Percentiles rank a stretch among this genome's conserved stretches.
These are phyloP conservation scores for Lithospermum erythrorhizon DNA, from an alignment of 257 asterid genomes.

Conservation along the genomic window DNA sequence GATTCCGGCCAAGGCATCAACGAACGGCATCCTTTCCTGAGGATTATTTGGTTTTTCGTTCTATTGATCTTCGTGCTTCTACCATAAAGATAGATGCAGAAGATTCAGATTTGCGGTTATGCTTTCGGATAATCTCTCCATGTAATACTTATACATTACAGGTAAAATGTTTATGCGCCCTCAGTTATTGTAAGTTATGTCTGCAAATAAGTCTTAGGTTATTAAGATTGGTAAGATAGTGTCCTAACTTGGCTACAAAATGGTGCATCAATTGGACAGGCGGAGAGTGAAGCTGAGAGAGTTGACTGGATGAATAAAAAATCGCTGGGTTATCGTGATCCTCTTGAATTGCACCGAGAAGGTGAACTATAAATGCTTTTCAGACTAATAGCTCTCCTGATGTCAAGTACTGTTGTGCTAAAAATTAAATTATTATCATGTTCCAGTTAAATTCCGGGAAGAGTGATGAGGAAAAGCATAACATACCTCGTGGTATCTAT, in stretches of 20 bases:
- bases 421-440: not conserved
- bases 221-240: not conserved
- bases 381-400: not conserved
- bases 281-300: conserved; percentile 96
- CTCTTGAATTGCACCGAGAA: conserved; percentile 82
- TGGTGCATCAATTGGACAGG: conserved; percentile 37
- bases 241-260: not conserved
- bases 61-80: conserved; percentile 85
- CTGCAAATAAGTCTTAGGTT: too few species aligned
- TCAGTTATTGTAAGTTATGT: not conserved
- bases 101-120: conserved; percentile 81
- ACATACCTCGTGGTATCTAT: conserved; percentile 28
- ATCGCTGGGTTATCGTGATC: conserved; percentile 73
- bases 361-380: conserved; percentile 18
- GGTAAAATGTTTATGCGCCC: conserved; percentile 26
- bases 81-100: conserved; percentile 90
- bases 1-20: conserved; percentile 70
- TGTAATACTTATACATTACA: conserved; percentile 71
- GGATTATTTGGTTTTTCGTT: conserved; percentile 57
- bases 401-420: not conserved
- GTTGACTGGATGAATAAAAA: conserved; percentile 94
- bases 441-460: conserved; percentile 59
- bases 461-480: conserved; percentile 18
- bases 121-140: conserved; percentile 95
- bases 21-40: conserved; percentile 46